Evolutionary conservation across 768 basidiomycete species (phyloP).

Genomic region (Tubosaeta sp.): DNA sequence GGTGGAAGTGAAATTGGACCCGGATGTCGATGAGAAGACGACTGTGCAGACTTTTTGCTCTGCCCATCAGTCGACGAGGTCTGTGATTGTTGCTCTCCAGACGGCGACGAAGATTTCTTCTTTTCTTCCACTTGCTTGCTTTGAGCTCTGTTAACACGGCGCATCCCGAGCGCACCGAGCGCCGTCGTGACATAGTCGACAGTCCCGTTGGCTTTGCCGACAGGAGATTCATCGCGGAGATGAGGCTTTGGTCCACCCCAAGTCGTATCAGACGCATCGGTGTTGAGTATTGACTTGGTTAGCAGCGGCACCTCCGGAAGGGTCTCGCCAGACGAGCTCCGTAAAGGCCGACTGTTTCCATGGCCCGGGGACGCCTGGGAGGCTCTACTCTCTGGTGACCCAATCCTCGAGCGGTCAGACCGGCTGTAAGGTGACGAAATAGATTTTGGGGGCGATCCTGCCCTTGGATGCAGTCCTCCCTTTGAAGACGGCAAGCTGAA

Average conservation of each 20-base stretch:
- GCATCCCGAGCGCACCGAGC: slow-evolving; percentile 27
- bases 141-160: slow-evolving; percentile 26
- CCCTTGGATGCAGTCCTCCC: slow-evolving; percentile 6
- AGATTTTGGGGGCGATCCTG: slow-evolving; percentile 5
- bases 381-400: slow-evolving; percentile 14
- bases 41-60: slow-evolving; percentile 15
- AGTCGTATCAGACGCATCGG: slow-evolving; percentile 4
- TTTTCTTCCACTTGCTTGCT: slow-evolving; percentile 23
- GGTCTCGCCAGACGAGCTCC: slow-evolving; percentile 5
- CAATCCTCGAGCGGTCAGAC: slow-evolving; percentile 15
- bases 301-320: slow-evolving; percentile 5
- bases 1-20: slow-evolving; percentile 70
- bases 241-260: slow-evolving; percentile 18
- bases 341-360: slow-evolving; percentile 1
- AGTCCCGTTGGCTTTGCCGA: slow-evolving; percentile 15
- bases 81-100: slow-evolving; percentile 17
- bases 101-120: slow-evolving; percentile 7
- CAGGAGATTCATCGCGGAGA: slow-evolving; percentile 6
- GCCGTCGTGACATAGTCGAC: slow-evolving; percentile 16
- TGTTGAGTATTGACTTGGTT: slow-evolving; percentile 15
- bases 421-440: slow-evolving; percentile 9
- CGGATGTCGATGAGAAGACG: slow-evolving; percentile 51
- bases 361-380: slow-evolving; percentile 6
- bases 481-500: slow-evolving; percentile 13
- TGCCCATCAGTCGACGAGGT: slow-evolving; percentile 11